Conservation (phyloP, 495 filamentous ascomycete species). For the Letharia lupina region DNA sequence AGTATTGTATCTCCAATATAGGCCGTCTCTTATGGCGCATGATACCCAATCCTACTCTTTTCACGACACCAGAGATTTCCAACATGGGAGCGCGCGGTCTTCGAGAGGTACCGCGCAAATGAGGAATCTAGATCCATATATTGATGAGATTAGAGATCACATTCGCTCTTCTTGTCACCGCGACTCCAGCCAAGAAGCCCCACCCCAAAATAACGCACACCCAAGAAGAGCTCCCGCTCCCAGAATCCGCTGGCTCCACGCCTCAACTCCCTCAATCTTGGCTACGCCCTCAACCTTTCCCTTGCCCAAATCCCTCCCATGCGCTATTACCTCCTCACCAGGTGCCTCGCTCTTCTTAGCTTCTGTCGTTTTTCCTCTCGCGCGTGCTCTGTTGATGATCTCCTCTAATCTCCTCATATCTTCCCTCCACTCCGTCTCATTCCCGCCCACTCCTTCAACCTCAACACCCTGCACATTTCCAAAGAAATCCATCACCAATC, state of each 20-base stretch:
- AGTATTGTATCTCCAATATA: background rate
- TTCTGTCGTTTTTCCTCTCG: constrained; percentile 10
- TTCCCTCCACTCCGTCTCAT: constrained; percentile 56
- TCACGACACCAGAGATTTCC: background rate
- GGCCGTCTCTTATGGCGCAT: background rate
- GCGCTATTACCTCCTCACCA: background rate
- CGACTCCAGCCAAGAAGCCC: constrained; percentile 23
- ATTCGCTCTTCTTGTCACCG: background rate
- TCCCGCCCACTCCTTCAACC: constrained; percentile 53
- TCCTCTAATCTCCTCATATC: constrained; percentile 44
- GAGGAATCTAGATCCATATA: background rate
- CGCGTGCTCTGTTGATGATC: constrained; percentile 16
- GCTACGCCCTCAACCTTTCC: constrained; percentile 14
- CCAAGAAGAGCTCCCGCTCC: constrained; percentile 23
- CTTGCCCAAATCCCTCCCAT: background rate
- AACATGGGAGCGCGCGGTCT: background rate
- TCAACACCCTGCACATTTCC: constrained; percentile 97
- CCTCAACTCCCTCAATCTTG: constrained; percentile 21
- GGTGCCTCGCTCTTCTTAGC: constrained; percentile 10
- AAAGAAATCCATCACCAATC: constrained; percentile 91
- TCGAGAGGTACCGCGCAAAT: background rate
- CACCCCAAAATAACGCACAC: constrained; percentile 26
- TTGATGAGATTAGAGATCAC: background rate
- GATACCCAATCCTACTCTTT: constrained; percentile 6
- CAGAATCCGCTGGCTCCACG: constrained; percentile 23